Base-by-base conservation (phyloP, 257 asterid species). In the Thymus mandschuricus region DNA sequence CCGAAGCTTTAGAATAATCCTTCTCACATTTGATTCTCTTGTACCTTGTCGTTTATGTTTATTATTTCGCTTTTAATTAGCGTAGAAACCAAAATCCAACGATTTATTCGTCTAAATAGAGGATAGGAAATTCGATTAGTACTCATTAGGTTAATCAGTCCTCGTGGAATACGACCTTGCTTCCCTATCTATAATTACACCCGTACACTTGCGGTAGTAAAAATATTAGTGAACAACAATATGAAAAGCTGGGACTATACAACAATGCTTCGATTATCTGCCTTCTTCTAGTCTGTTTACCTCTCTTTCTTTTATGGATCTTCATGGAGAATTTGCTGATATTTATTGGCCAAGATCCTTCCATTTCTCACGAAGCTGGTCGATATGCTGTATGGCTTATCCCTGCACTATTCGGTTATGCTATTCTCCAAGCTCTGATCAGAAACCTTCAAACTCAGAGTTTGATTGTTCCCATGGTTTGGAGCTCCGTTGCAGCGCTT, bases 401-500 rank as follows among this genome's bases (percentile, higher is more conserved):
- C 57, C 86, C 86, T 1, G 31, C 88, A 0, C 43, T 86, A 55
- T 82, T 88, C 52, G 84, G 91, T 2, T 82, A 79, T 11, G 86
- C 88, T 1, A 74, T 82, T 55, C 95, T 84, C 31, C 86, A 86
- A 46, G 72, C 86, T 1, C 68, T 84, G 44, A 70, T 70, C 27
- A 78, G 84, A 4, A 84, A 82, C 68, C 66, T 85, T 72, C 88
- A 85, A 72, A 74, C 82, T 5, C 91, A 83, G 71, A 83, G 82
- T 67, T 50, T 84, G 66, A 74, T 83, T 64, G 7, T 77, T n/a
- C 86, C 90, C 1, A 83, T 87, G 77, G 38, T 79, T 27, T 38
- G 75, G 70, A 61, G 71, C 70, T 71, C 83, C 10, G 29, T 60
- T 0, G 78, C 75, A 3, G 51, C 80, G 1, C 58, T 75, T 3